phyloP scores from a whole-genome alignment of 2,329 filamentous ascomycete genomes.

The Pseudogymnoascus sp. region DNA sequence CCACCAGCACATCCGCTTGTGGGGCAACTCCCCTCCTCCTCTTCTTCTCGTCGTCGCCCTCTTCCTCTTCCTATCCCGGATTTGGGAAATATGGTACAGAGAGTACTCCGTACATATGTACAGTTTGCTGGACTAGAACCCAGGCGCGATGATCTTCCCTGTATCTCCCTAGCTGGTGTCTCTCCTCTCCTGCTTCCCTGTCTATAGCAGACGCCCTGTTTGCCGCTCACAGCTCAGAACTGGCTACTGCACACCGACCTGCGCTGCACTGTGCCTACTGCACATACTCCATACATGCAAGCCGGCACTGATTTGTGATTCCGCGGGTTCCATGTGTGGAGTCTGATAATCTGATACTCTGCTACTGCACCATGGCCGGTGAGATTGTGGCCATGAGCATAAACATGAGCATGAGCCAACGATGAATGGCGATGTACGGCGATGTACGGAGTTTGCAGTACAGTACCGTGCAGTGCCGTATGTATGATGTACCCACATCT shows the following conservation, averaged over 20 bases:
- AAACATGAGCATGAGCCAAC: not conserved
- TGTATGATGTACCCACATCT: not conserved
- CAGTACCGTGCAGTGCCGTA: not conserved
- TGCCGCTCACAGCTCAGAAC: not conserved
- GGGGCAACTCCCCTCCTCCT: not conserved
- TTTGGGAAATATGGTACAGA: not conserved
- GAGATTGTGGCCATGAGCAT: not conserved
- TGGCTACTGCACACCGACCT: not conserved
- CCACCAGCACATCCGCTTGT: not conserved
- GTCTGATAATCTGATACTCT: not conserved
- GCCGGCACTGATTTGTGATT: slow-evolving; percentile 8
- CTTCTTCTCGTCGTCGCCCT: not conserved
- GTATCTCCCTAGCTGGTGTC: not conserved
- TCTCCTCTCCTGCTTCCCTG: not conserved
- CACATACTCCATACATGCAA: not conserved
- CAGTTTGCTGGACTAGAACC: not conserved
- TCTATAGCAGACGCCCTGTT: not conserved
- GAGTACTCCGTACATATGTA: not conserved
- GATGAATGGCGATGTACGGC: not conserved
- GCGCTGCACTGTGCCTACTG: not conserved
- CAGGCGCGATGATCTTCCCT: not conserved
- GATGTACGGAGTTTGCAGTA: not conserved
- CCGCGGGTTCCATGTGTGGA: slow-evolving; percentile 1
- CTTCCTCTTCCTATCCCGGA: slow-evolving; percentile 4
- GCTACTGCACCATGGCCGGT: slow-evolving; percentile 7